Evolutionary conservation across 2,329 filamentous ascomycete species (phyloP), one percentile per base, ranked within the genome.

Genomic region (Thelonectria discophora): DNA sequence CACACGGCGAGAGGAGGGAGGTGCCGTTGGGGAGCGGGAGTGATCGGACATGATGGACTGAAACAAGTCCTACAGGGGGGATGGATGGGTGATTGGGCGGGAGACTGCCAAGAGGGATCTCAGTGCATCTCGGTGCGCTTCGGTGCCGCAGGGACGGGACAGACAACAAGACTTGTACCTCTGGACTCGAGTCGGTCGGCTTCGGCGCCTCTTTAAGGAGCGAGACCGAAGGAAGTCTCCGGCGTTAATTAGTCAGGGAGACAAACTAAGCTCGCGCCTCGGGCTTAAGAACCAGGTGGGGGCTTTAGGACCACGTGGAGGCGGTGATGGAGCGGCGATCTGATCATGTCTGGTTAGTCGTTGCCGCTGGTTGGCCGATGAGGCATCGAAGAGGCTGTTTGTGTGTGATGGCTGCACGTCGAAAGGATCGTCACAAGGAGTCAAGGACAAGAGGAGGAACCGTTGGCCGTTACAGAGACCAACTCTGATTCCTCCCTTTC

Each of bases 11-110:
- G 27, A 20, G 15, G 21, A 24, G 21, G 21, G 21, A 4, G 53
- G 5, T 3, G 58, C 8, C 5, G 58, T 50, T 39, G 58, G 53
- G 7, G 62, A 56, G 18, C 48, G 61, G n/a, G 61, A 50, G 13
- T 49, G 57, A 43, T 45, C 21, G 15, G 61, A 42, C 52, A 57
- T 51, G 5, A 20, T 24, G 27, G 27, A 10, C 2, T 15, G n/a
- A 15, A 46, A 43, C 7, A 15, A 46, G 3, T 7, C 10, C 18
- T 17, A 24, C 10, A 17, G 12, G 10, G 12, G 10, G 18, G 18
- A 37, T 15, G 5, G 32, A 8, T 11, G 42, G 42, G 17, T 12
- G 10, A 12, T 5, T 47, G 11, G n/a, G 20, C 8, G 47, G 42
- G 27, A 30, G 27, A 24, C 24, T n/a, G 11, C 39, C 50, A 45